Evolutionary conservation across 202 grass and related monocot genomes (phyloP).

Genomic region (Sporobolus alterniflorus): DNA sequence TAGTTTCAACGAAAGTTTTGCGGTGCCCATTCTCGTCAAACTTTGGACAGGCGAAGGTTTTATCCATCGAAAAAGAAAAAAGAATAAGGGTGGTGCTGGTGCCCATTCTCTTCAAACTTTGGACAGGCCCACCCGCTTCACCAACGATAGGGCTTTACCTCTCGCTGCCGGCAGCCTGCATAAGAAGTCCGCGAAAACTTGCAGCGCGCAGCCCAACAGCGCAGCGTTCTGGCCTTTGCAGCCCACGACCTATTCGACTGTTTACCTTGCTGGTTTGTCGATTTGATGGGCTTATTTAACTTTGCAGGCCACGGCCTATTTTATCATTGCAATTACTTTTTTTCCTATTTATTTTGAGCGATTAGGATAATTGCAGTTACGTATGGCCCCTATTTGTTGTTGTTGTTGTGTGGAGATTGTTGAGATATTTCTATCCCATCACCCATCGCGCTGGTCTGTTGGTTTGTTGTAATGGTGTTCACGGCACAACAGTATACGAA

Average conservation of each 20-base stretch:
- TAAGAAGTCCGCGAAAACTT: neutral
- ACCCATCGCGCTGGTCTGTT: too few species aligned
- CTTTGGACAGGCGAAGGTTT: neutral
- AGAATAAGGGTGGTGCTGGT: too few species aligned
- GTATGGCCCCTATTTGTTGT: too few species aligned
- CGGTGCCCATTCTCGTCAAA: too few species aligned
- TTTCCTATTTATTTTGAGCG: too few species aligned
- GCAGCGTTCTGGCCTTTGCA: neutral
- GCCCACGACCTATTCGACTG: neutral
- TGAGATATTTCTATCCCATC: too few species aligned
- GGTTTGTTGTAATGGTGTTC: too few species aligned
- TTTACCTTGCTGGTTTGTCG: neutral
- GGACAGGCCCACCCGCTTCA: neutral
- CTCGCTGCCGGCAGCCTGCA: neutral
- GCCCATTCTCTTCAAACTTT: neutral
- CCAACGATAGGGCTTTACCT: too few species aligned
- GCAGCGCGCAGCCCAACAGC: neutral
- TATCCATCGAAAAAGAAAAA: neutral
- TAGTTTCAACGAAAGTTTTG: neutral
- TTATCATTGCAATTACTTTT: neutral
- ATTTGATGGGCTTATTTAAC: neutral
- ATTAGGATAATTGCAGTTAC: too few species aligned
- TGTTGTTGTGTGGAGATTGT: too few species aligned
- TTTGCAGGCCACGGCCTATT: neutral
- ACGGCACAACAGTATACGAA: too few species aligned